These are phyloP conservation scores for Ogataea zsoltii DNA, from an alignment of 805 yeast genomes.

Conservation along the genomic window DNA sequence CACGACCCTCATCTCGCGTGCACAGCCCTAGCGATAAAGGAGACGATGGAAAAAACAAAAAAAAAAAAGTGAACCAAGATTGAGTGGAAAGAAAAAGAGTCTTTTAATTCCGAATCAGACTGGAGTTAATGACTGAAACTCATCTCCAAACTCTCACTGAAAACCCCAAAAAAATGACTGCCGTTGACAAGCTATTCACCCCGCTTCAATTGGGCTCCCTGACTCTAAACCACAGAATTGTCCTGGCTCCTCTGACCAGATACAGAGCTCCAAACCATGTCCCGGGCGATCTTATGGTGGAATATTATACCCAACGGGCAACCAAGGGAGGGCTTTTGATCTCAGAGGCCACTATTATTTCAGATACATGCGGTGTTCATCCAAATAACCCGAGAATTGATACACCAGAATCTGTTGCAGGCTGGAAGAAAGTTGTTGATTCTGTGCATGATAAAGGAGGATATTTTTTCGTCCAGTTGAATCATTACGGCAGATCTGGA, in stretches of 20 bases:
- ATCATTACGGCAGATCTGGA: slow-evolving; percentile 47
- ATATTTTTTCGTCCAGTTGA: slow-evolving; percentile 42
- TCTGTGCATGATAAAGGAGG: slow-evolving; percentile 46
- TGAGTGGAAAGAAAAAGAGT: background rate
- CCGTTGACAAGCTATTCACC: slow-evolving; percentile 29
- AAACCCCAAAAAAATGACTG: background rate
- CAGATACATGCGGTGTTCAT: slow-evolving; percentile 27
- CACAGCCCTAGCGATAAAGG: background rate
- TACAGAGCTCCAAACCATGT: slow-evolving; percentile 33
- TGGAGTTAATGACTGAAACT: too few relatives aligned
- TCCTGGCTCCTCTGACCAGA: slow-evolving; percentile 51
- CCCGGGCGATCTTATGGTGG: slow-evolving; percentile 34
- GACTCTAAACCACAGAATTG: slow-evolving; percentile 40
- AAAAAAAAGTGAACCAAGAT: too few relatives aligned
- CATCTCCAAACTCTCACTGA: too few relatives aligned
- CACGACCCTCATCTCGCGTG: background rate
- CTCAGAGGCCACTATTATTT: slow-evolving; percentile 37
- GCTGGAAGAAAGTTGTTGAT: slow-evolving; percentile 43
- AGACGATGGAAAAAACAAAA: too few relatives aligned
- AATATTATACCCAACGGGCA: slow-evolving; percentile 36
- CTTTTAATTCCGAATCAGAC: background rate
- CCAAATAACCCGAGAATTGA: slow-evolving; percentile 22
- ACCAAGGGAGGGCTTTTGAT: slow-evolving; percentile 35
- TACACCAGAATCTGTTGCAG: slow-evolving; percentile 30
- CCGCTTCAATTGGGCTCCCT: slow-evolving; percentile 41